These are phyloP conservation scores for Macrophomina tecta DNA, from an alignment of 2,329 filamentous ascomycete species.

Conservation along the genomic window DNA sequence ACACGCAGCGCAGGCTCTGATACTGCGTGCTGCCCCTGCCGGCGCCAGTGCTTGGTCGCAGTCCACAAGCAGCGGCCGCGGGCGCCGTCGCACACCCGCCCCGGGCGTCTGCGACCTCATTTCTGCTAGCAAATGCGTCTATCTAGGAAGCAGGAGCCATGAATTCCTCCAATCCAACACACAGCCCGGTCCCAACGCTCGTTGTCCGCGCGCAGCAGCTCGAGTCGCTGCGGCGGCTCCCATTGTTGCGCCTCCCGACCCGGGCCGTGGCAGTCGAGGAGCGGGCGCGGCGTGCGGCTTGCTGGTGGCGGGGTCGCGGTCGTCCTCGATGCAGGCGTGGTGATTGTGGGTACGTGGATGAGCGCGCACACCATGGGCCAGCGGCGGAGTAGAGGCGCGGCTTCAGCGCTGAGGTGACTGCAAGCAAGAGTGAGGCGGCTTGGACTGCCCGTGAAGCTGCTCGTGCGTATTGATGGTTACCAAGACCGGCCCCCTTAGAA, in stretches of 20 bases:
- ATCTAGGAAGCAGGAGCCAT: conserved; percentile 3
- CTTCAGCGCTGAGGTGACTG: neutral
- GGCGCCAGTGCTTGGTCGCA: conserved; percentile 6
- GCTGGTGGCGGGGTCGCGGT: neutral
- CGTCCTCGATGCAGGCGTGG: neutral
- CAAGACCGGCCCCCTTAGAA: neutral
- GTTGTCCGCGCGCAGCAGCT: conserved; percentile 10
- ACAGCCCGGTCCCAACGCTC: neutral
- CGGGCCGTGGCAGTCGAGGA: conserved; percentile 6
- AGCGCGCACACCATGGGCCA: neutral
- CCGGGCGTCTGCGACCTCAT: conserved; percentile 3
- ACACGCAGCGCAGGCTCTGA: neutral
- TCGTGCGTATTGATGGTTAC: neutral
- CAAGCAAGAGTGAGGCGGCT: conserved; percentile 17
- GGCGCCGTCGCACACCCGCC: conserved; percentile 8
- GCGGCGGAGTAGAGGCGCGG: conserved; percentile 8
- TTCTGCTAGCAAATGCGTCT: conserved; percentile 10
- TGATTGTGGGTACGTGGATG: neutral
- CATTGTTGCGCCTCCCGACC: conserved; percentile 4
- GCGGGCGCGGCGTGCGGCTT: conserved; percentile 14
- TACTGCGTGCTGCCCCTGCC: conserved; percentile 7
- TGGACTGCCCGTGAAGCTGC: neutral
- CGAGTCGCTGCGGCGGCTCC: conserved; percentile 1
- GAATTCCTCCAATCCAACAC: neutral
- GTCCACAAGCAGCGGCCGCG: conserved; percentile 12